Conservation (phyloP, 2,329 filamentous ascomycete species). For the Trichoderma atroviride region DNA sequence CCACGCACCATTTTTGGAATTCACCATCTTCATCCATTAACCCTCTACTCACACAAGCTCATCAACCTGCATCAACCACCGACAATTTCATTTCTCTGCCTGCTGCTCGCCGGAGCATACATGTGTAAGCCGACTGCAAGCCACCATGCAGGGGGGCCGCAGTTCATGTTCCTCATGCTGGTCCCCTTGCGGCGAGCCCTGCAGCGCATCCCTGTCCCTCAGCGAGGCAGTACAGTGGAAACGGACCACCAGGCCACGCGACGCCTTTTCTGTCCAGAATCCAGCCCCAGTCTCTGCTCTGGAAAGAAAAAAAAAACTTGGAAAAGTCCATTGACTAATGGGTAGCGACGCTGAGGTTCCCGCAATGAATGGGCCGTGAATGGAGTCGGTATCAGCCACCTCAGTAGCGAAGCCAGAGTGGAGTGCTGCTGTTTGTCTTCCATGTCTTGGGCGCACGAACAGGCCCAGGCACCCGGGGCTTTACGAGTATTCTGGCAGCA, state of each 20-base stretch:
- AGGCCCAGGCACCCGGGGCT: background rate
- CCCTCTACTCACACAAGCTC: background rate
- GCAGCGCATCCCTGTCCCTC: background rate
- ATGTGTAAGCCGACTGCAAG: background rate
- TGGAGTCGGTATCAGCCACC: slow-evolving; percentile 9
- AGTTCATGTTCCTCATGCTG: background rate
- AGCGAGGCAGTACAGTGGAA: slow-evolving; percentile 15
- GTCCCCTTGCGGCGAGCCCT: background rate
- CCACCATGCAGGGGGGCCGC: background rate
- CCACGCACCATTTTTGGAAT: background rate
- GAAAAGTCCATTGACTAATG: background rate
- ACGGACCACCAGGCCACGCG: slow-evolving; percentile 17
- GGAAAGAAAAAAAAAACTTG: too few relatives aligned
- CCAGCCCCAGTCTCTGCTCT: background rate
- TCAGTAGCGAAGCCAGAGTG: slow-evolving; percentile 1
- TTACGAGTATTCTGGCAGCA: background rate
- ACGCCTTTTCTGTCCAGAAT: background rate
- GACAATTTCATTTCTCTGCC: background rate
- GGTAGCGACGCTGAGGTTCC: background rate
- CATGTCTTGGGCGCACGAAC: background rate
- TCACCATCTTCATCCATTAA: background rate
- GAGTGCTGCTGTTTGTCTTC: background rate
- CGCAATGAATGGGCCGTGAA: background rate
- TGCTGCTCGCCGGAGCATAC: background rate
- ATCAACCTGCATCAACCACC: background rate